Evolutionary conservation across 305 asterid species (phyloP).

Genomic region (Fraxinus baroniana): DNA sequence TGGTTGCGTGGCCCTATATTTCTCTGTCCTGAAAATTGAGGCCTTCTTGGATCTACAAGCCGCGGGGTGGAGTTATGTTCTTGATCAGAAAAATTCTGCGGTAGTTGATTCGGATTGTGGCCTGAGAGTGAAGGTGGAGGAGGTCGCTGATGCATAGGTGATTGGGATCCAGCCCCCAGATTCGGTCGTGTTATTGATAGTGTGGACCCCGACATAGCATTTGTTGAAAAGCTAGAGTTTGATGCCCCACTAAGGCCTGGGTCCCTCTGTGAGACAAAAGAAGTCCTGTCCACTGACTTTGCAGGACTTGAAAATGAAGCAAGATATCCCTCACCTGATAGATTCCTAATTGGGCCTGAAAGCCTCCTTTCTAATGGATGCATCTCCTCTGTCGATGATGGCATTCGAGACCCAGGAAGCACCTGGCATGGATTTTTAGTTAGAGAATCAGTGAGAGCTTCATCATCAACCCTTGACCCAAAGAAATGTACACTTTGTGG

Average conservation of each 20-base stretch:
- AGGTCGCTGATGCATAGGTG: slow-evolving; percentile 45
- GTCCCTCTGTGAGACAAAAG: slow-evolving; percentile 43
- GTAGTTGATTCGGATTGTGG: slow-evolving; percentile 29
- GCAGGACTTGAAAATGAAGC: slow-evolving; percentile 41
- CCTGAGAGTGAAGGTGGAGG: slow-evolving; percentile 54
- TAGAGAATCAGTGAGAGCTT: slow-evolving; percentile 57
- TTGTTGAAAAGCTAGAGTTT: slow-evolving; percentile 36
- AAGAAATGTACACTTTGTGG: slow-evolving; percentile 37
- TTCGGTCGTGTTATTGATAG: slow-evolving; percentile 43
- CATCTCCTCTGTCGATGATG: slow-evolving; percentile 52
- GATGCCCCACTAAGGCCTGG: slow-evolving; percentile 43
- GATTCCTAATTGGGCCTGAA: slow-evolving; percentile 35
- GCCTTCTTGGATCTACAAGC: slow-evolving; percentile 72
- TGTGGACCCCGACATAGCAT: slow-evolving; percentile 37
- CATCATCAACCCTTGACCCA: slow-evolving; percentile 55
- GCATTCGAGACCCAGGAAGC: slow-evolving; percentile 42
- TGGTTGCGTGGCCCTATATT: slow-evolving; percentile 34
- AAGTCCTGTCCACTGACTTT: slow-evolving; percentile 37
- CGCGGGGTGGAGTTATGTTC: slow-evolving; percentile 41
- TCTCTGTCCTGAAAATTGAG: slow-evolving; percentile 41
- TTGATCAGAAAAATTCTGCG: slow-evolving; percentile 40
- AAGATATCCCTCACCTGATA: slow-evolving; percentile 46
- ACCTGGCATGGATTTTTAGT: slow-evolving; percentile 38
- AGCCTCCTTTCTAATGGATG: slow-evolving; percentile 43
- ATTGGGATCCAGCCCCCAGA: slow-evolving; percentile 42